phyloP scores from a whole-genome alignment of 805 yeast species.

The Kuraishia capsulata region DNA sequence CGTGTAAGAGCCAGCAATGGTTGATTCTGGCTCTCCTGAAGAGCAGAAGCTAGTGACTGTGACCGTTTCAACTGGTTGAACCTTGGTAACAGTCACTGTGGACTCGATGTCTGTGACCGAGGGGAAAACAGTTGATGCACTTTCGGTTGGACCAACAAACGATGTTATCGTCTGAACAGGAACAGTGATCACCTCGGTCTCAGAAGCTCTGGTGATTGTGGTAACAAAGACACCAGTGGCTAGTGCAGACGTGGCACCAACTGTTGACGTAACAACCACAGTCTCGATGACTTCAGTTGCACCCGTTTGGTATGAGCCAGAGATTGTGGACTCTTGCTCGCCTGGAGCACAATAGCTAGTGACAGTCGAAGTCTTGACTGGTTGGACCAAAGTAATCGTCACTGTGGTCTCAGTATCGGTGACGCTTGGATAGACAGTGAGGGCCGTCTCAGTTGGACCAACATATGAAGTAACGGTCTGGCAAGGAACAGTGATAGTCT shows the following conservation, averaged over 20 bases:
- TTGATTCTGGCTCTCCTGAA: not conserved
- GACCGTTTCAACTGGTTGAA: not conserved
- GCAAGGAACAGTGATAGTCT: not conserved
- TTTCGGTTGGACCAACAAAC: not conserved
- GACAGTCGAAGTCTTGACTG: not conserved
- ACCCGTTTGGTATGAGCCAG: not conserved
- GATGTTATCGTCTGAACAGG: not conserved
- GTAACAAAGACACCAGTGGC: not conserved
- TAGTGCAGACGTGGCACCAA: not conserved
- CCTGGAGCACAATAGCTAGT: not conserved
- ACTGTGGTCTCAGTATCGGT: not conserved
- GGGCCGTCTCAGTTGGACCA: not conserved
- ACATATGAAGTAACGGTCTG: not conserved
- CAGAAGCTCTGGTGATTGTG: not conserved
- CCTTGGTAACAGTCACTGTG: not conserved
- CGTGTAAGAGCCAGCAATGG: not conserved
- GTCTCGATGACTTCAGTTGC: not conserved
- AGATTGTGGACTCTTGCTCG: not conserved
- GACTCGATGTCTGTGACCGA: not conserved
- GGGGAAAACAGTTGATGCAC: slow-evolving; percentile 2
- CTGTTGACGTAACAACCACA: not conserved
- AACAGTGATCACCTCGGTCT: not conserved
- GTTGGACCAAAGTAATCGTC: not conserved
- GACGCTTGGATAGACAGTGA: not conserved
- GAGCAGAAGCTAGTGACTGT: not conserved